A percentile compares a stretch with the other conserved stretches of the same genome.
Conservation (phyloP, 805 yeast genomes). For the Clavispora phyllophila region DNA sequence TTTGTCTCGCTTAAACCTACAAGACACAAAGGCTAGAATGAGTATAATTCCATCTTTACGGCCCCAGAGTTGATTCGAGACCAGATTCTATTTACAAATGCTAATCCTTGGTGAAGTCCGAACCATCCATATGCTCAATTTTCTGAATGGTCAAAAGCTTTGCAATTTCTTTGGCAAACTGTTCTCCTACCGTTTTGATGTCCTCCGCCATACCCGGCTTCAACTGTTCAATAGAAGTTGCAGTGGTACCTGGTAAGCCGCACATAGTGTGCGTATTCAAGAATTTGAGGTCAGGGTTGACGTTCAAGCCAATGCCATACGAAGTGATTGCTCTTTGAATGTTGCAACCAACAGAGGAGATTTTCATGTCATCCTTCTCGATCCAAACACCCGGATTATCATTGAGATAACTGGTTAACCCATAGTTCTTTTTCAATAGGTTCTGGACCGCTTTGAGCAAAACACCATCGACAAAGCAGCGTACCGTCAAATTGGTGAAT, state of each 20-base stretch:
- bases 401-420: conserved; percentile 47
- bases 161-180: conserved; percentile 35
- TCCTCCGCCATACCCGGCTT: conserved; percentile 8
- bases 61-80: background rate
- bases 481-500: conserved; percentile 51
- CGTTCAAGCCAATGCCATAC: conserved; percentile 85
- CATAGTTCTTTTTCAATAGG: conserved; percentile 35
- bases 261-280: conserved; percentile 77
- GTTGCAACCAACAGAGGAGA: conserved; percentile 87
- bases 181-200: conserved; percentile 24
- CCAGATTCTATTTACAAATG: background rate
- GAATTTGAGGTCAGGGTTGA: conserved; percentile 64
- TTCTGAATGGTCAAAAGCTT: conserved; percentile 25
- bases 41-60: conserved; percentile 10
- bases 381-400: conserved; percentile 90
- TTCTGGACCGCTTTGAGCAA: conserved; percentile 54
- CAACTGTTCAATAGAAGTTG: conserved; percentile 29
- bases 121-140: conserved; percentile 34
- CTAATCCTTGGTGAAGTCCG: conserved; percentile 13
- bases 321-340: conserved; percentile 79
- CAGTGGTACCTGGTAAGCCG: conserved; percentile 59
- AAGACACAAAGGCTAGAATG: conserved; percentile 13
- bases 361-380: conserved; percentile 44
- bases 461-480: conserved; percentile 59
- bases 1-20: conserved; percentile 22